Evolutionary conservation across 495 filamentous ascomycete species (phyloP), one percentile per base, ranked within the genome.

Genomic region (Bathelium albidoporum): DNA sequence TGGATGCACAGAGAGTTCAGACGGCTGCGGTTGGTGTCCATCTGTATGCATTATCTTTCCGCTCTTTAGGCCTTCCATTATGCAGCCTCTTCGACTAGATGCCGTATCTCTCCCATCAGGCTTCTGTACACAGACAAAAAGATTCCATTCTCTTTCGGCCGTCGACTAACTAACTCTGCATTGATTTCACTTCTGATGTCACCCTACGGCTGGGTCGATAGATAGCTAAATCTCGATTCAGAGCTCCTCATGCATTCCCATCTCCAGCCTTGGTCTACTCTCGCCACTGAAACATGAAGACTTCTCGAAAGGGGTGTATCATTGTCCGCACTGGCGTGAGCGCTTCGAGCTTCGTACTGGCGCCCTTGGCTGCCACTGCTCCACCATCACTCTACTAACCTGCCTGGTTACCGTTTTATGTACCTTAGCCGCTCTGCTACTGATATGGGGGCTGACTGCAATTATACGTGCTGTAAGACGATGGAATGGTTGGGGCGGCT

Each of bases 321-420:
- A 55, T 20, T 55, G 49, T 20, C 49, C 49, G 12, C 20, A 28
- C 29, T 55, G 49, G 49, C 49, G 49, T 20, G 49, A 55, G 29
- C 49, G 49, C 49, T 55, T n/a, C 24, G 49, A 55, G 24, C 29
- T 55, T 55, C 49, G 49, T 29, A 55, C 49, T 55, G 49, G 49
- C 5, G 20, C 49, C 49, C 20, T 55, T 26, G 49, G 49, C 22
- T 55, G 49, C 29, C 49, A 29, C 24, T 55, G 49, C 20, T 55
- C 49, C 5, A 26, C 49, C 20, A 55, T 55, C 24, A 55, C 49
- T 2, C 24, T 55, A 2, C 20, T 55, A 24, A 55, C 49, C 16
- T 55, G 49, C 16, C 20, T 55, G 20, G 29, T 55, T 55, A 55
- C 49, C 22, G 29, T 55, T 55, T 16, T 55, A 29, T 55, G 22